Evolutionary conservation across 176 grass and related monocot genomes (phyloP), one percentile per base, ranked within the genome.

Genomic region (Carex pumila): DNA sequence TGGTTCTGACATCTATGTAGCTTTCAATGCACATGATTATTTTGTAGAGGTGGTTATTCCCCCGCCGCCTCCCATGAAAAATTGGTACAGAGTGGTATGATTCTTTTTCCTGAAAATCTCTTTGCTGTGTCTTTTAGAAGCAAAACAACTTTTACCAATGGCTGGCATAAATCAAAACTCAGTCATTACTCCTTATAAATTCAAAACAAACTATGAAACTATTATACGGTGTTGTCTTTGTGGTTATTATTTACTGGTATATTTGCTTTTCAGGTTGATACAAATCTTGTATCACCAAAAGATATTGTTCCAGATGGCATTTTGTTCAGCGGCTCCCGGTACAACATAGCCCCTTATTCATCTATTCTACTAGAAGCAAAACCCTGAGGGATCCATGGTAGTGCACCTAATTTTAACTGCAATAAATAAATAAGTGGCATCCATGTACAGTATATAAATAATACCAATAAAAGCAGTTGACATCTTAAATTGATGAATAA

Each of bases 11-110:
- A 94, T 96, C 71, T 99, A 91, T 76, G 77, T 96, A 71, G 97
- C 93, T 86, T 96, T 99, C 84, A 99, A 96, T 84, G 93, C 90
- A 61, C 97, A 99, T 79, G 88, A 95, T 50, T 94, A 89, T 84
- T 87, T 82, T 88, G 93, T 96, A 50, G 81, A 96, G 2, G 84
- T 68, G 80, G 55, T 80, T 83, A 92, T 96, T 56, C 93, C 97
- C 8, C 70, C 87, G 72, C 91, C 93, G 67, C 93, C 97, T 49
- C 83, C 89, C 25, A 86, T 79, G 22, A 92, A 90, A 79, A 32
- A 36, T 57, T 99, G 97, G 97, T 89, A 90, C 29, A 86, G 93
- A 77, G 93, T 99, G 91, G 96, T 99, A 99, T 76, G 87, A 30
- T 79, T 86, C 79, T 29, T 84, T 83, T 32, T 80, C 53, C 19